Percentiles rank a stretch among this genome's conserved stretches.
phyloP scores from a whole-genome alignment of 768 basidiomycete species.

The Termitomyces sp. region DNA sequence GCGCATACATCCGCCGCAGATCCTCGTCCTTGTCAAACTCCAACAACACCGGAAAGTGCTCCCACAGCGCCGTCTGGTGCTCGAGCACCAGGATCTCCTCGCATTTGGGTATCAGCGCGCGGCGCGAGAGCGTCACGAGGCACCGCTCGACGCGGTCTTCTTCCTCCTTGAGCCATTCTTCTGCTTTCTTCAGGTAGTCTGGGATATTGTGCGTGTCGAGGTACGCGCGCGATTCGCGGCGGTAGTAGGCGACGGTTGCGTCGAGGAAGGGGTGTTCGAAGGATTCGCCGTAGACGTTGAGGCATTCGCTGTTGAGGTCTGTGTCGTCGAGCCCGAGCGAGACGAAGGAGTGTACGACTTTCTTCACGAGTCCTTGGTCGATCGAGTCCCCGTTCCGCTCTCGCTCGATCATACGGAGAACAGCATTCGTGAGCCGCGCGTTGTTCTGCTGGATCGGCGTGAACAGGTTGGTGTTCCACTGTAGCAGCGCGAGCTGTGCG shows the following conservation, averaged over 20 bases:
- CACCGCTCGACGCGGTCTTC: slow-evolving; percentile 94
- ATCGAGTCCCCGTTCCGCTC: slow-evolving; percentile 94
- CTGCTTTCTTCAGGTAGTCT: slow-evolving; percentile 94
- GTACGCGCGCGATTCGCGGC: slow-evolving; percentile 86
- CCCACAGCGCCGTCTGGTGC: slow-evolving; percentile 83
- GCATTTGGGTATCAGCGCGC: slow-evolving; percentile 75
- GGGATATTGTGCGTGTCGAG: slow-evolving; percentile 84
- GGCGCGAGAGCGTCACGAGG: slow-evolving; percentile 84
- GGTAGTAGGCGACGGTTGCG: slow-evolving; percentile 89
- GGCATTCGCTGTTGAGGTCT: slow-evolving; percentile 88
- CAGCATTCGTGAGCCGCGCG: slow-evolving; percentile 78
- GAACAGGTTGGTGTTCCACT: slow-evolving; percentile 94
- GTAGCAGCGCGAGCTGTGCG: slow-evolving; percentile 84
- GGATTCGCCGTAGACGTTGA: slow-evolving; percentile 89
- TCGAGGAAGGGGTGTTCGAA: slow-evolving; percentile 87
- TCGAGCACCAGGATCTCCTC: slow-evolving; percentile 90
- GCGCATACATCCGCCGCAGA: slow-evolving; percentile 88
- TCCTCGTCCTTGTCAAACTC: slow-evolving; percentile 96
- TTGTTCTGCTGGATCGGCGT: slow-evolving; percentile 78
- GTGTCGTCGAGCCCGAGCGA: slow-evolving; percentile 91
- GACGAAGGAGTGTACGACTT: slow-evolving; percentile 92
- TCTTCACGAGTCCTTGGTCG: slow-evolving; percentile 89
- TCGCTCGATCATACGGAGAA: slow-evolving; percentile 85
- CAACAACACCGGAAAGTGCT: slow-evolving; percentile 84
- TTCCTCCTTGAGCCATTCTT: slow-evolving; percentile 88